phyloP scores from a whole-genome alignment of 352 stramenopile species.

The Globisporangium cylindrosporum region DNA sequence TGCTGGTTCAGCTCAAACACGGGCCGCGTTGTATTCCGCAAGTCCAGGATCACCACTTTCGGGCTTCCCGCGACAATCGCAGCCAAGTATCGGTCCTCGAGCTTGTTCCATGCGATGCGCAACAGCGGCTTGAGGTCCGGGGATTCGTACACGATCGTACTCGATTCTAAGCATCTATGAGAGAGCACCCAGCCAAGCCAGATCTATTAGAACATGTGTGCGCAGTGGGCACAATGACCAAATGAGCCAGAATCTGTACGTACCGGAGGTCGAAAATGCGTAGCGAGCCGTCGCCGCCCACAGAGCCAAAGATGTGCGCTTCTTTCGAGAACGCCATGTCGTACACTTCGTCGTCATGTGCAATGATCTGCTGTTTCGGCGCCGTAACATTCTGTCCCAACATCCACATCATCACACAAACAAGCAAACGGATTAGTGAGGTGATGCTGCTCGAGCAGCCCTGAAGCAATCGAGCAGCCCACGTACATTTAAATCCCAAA shows the following conservation, averaged over 20 bases:
- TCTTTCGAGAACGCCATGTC: constrained; percentile 95
- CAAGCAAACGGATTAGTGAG: too few relatives aligned
- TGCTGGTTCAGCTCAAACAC: constrained; percentile 93
- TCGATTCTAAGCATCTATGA: constrained; percentile 80
- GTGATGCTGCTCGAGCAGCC: too few relatives aligned
- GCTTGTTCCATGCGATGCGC: constrained; percentile 96
- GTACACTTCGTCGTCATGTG: constrained; percentile 98
- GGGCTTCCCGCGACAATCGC: constrained; percentile 91
- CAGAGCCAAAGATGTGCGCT: constrained; percentile 95
- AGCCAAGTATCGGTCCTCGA: constrained; percentile 96
- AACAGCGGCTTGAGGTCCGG: constrained; percentile 88
- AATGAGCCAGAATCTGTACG: constrained; percentile 10
- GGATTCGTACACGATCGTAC: constrained; percentile 97
- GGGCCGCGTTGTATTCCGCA: constrained; percentile 88
- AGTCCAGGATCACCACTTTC: constrained; percentile 95
- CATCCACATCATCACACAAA: neutral
- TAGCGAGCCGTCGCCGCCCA: constrained; percentile 95
- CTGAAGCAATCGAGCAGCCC: too few relatives aligned
- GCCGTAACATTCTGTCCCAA: constrained; percentile 42
- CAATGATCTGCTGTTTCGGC: constrained; percentile 95
- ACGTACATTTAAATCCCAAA: constrained; percentile 96
- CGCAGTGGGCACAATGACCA: neutral
- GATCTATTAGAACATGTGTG: neutral
- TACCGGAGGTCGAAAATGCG: constrained; percentile 97
- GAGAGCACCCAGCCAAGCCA: neutral